phyloP scores from a whole-genome alignment of 2,329 filamentous ascomycete genomes.

The Gaeumannomyces sp. region DNA sequence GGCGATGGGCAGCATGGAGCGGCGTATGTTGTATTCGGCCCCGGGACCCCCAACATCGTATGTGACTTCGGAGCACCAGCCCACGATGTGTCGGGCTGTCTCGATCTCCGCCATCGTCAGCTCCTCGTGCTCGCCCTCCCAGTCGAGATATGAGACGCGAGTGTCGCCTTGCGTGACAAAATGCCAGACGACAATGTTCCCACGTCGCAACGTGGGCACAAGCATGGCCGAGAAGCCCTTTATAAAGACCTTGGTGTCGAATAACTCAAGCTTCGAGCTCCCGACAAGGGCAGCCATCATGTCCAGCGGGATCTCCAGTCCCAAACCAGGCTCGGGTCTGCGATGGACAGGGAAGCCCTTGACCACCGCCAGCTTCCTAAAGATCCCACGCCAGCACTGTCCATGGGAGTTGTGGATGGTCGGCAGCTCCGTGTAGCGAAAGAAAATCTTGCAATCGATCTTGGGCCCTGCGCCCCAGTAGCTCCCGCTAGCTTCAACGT shows the following conservation, averaged over 20 bases:
- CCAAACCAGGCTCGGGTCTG: not conserved
- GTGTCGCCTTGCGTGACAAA: conserved; percentile 4
- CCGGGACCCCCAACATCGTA: not conserved
- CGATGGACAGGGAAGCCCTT: conserved; percentile 11
- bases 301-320: conserved; percentile 12
- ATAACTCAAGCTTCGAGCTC: not conserved
- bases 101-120: not conserved
- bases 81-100: conserved; percentile 5
- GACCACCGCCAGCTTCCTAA: conserved; percentile 9
- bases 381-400: conserved; percentile 11
- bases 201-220: conserved; percentile 3
- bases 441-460: not conserved
- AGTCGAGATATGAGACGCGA: conserved; percentile 8
- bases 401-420: not conserved
- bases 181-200: conserved; percentile 11
- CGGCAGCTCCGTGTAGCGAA: not conserved
- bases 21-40: not conserved
- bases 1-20: not conserved
- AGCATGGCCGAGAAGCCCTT: conserved; percentile 13
- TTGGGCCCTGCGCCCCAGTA: not conserved
- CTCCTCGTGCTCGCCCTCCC: not conserved
- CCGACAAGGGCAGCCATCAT: conserved; percentile 10
- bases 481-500: not conserved
- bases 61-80: conserved; percentile 7
- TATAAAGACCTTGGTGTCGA: conserved; percentile 7